Conservation (phyloP, 2,329 filamentous ascomycete species). For the Thielaviopsis ethacetica region DNA sequence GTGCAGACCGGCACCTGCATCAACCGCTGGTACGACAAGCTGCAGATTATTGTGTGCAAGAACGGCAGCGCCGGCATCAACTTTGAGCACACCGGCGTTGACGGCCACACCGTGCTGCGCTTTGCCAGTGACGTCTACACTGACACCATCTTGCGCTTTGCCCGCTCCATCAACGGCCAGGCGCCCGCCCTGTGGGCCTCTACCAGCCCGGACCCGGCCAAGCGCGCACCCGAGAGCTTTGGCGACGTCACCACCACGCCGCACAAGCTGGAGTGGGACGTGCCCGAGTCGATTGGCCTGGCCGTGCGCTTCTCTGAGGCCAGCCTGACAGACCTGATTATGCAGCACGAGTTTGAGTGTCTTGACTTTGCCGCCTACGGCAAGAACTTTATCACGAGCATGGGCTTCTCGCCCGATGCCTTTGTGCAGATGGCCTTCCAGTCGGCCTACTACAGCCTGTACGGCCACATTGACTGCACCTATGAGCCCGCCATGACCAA, state of each 20-base stretch:
- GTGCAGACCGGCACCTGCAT: conserved; percentile 96
- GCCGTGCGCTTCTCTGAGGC: conserved; percentile 93
- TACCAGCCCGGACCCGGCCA: conserved; percentile 77
- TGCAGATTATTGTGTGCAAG: conserved; percentile 98
- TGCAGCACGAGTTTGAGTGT: conserved; percentile 90
- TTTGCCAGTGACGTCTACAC: conserved; percentile 96
- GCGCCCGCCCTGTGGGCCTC: conserved; percentile 87
- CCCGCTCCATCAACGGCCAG: conserved; percentile 73
- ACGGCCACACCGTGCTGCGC: conserved; percentile 88
- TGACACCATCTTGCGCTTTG: conserved; percentile 91
- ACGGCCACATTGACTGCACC: conserved; percentile 82
- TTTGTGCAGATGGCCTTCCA: conserved; percentile 99
- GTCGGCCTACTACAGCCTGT: conserved; percentile 91
- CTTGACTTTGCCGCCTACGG: conserved; percentile 80
- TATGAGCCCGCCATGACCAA: conserved; percentile 99
- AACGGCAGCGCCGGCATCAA: conserved; percentile 98
- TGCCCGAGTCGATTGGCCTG: conserved; percentile 79
- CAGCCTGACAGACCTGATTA: conserved; percentile 78
- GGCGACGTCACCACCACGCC: conserved; percentile 87
- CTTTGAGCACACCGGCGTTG: conserved; percentile 95
- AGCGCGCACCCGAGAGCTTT: conserved; percentile 79
- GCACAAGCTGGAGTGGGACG: conserved; percentile 95
- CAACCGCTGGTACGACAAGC: conserved; percentile 97
- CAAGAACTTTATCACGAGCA: conserved; percentile 93
- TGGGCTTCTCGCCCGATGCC: conserved; percentile 92